Evolutionary conservation across 2,329 filamentous ascomycete species (phyloP), one percentile per base, ranked within the genome.

Genomic region (Aspergillus fischeri): DNA sequence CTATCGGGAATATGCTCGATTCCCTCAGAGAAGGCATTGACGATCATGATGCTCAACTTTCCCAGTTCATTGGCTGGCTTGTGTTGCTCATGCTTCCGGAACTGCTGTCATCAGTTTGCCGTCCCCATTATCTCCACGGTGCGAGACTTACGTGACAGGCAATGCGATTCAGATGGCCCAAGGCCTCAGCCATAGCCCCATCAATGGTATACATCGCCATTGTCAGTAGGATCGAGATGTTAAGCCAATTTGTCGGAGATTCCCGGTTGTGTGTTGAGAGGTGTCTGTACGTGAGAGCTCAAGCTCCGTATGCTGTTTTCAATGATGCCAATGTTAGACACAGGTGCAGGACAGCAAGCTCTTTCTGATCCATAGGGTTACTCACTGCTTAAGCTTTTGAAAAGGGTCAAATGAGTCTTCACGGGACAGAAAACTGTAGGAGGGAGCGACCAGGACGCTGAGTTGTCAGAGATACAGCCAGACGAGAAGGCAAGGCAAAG

Each of bases 51-150:
- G 56, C 68, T 68, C 52, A 70, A 61, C 45, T 70, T 71, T 47
- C 70, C 71, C 49, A 75, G 68, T 29, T 67, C 65, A 59, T 76
- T 75, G 29, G 73, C 71, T 50, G 67, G 62, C 20, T 67, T 60
- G 49, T 67, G 62, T 61, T 68, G 65, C 27, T 65, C 63, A 55
- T 70, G 61, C 48, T 60, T 58, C 41, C 69, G 68, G 52, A 75
- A 65, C 73, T 75, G 51, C 44, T 55, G 24, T 17, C 28, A 47
- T 63, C 38, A 59, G 54, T n/a, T 25, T 11, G 3, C n/a, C n/a
- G 44, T 10, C 20, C 32, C 14, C 8, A 11, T 38, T 27, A 21
- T 8, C 25, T 17, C 27, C n/a, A 25, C 24, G 8, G 2, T 35
- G 27, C 20, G n/a, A 28, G 35, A 56, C 68, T 60, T 60, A 72